A percentile compares a stretch with the other conserved stretches of the same genome.
phyloP scores from a whole-genome alignment of 2,329 filamentous ascomycete species.

The Ophiostoma sp. region DNA sequence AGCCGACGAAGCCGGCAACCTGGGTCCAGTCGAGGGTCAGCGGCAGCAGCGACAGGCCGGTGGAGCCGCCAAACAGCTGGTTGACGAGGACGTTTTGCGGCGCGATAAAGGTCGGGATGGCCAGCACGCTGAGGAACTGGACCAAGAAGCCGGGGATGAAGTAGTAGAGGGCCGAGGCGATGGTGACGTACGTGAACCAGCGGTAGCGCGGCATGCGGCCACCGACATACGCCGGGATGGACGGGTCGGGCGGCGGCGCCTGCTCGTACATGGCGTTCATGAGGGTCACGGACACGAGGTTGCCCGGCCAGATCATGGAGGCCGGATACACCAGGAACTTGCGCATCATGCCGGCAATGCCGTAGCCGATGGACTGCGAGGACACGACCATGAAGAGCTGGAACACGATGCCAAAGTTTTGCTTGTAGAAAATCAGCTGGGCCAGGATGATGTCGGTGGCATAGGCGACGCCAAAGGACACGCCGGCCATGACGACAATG shows the following conservation, averaged over 20 bases:
- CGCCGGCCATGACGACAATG: constrained; percentile 66
- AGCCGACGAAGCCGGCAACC: constrained; percentile 62
- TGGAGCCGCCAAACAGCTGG: constrained; percentile 46
- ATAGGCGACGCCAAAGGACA: constrained; percentile 65
- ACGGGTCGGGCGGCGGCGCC: constrained; percentile 46
- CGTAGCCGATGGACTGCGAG: constrained; percentile 65
- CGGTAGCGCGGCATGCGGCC: constrained; percentile 58
- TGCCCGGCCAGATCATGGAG: constrained; percentile 70
- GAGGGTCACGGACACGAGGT: constrained; percentile 59
- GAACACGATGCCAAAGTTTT: constrained; percentile 61
- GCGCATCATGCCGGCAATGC: constrained; percentile 62
- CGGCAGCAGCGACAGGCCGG: constrained; percentile 40
- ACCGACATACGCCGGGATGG: constrained; percentile 51
- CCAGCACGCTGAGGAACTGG: constrained; percentile 45
- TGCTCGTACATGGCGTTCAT: constrained; percentile 69
- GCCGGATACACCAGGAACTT: constrained; percentile 60
- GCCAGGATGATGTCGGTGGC: constrained; percentile 70
- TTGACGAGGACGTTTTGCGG: constrained; percentile 45
- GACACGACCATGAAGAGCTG: constrained; percentile 63
- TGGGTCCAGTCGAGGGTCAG: constrained; percentile 54
- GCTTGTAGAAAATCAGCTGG: constrained; percentile 65
- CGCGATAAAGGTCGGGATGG: constrained; percentile 45
- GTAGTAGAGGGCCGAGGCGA: constrained; percentile 46
- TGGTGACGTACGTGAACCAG: constrained; percentile 42
- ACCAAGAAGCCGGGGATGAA: constrained; percentile 50